Evolutionary conservation across 2,329 filamentous ascomycete species (phyloP).

Genomic region (Colletotrichum theobromicola): DNA sequence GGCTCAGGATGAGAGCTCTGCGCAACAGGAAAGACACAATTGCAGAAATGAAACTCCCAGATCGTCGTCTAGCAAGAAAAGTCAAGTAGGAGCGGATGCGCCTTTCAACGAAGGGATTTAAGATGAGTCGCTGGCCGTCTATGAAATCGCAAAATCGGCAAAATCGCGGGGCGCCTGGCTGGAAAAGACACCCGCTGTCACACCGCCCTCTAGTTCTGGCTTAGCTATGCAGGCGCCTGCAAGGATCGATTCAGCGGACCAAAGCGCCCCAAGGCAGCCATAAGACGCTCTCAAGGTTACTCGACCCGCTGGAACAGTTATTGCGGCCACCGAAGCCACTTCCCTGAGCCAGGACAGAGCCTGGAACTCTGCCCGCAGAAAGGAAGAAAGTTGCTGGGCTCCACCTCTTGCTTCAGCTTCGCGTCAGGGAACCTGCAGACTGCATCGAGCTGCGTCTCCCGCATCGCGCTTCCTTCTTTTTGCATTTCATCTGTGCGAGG

Average conservation of each 20-base stretch:
- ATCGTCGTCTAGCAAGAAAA: neutral
- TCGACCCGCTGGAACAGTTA: conserved; percentile 11
- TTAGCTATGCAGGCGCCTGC: neutral
- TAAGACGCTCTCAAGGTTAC: neutral
- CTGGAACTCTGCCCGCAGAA: neutral
- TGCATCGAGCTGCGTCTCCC: conserved; percentile 2
- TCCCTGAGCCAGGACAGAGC: neutral
- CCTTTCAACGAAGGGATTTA: neutral
- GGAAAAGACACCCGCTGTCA: neutral
- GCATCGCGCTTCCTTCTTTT: neutral
- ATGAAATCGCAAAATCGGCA: conserved; percentile 8
- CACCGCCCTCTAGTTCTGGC: conserved; percentile 7
- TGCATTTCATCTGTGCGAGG: neutral
- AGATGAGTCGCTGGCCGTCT: neutral
- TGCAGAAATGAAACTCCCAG: neutral
- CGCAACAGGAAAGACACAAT: neutral
- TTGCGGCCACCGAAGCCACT: conserved; percentile 6
- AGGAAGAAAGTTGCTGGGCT: conserved; percentile 5
- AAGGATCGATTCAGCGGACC: neutral
- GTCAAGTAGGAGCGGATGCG: neutral
- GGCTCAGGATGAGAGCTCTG: neutral
- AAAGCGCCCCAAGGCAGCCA: neutral
- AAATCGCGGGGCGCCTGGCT: conserved; percentile 9
- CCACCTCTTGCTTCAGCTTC: conserved; percentile 12
- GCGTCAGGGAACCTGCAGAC: conserved; percentile 3